Conservation (phyloP, 495 filamentous ascomycete species). For the Saxophila tyrrhenica region DNA sequence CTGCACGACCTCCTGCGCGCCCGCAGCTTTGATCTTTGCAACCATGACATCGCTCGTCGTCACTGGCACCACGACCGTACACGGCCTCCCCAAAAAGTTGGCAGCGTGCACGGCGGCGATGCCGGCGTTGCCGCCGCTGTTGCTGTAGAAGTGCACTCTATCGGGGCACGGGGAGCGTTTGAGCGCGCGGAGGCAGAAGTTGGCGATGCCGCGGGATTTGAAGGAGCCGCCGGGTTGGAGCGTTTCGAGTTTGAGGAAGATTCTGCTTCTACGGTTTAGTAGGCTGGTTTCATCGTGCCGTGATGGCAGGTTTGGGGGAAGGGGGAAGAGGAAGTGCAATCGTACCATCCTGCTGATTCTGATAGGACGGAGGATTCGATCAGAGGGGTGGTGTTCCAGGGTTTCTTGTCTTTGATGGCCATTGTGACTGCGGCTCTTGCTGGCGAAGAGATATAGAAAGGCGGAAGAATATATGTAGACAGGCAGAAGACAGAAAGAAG, state of each 20-base stretch:
- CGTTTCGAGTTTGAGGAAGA: conserved; percentile 90
- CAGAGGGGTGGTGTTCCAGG: conserved; percentile 65
- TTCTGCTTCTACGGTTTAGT: conserved; percentile 33
- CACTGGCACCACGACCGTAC: conserved; percentile 71
- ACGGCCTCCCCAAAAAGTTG: conserved; percentile 50
- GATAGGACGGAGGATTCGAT: conserved; percentile 58
- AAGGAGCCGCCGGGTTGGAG: conserved; percentile 89
- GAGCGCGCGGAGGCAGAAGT: conserved; percentile 55
- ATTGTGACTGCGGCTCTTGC: background rate
- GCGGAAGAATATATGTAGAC: background rate
- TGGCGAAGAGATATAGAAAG: background rate
- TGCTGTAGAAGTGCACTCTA: conserved; percentile 72
- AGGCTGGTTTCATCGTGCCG: conserved; percentile 1
- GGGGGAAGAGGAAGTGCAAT: background rate
- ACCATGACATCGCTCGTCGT: conserved; percentile 61
- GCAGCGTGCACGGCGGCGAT: conserved; percentile 81
- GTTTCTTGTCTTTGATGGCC: conserved; percentile 24
- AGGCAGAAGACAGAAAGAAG: background rate
- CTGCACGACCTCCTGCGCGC: conserved; percentile 61
- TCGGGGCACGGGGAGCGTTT: conserved; percentile 28
- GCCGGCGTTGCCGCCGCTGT: conserved; percentile 82
- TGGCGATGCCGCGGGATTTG: conserved; percentile 83
- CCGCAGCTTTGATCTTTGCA: conserved; percentile 54
- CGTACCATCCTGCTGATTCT: conserved; percentile 60
- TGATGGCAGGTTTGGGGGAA: conserved; percentile 1